Base-by-base conservation (phyloP, 1,284 basidiomycete genomes). In the Vanrija humicola region DNA sequence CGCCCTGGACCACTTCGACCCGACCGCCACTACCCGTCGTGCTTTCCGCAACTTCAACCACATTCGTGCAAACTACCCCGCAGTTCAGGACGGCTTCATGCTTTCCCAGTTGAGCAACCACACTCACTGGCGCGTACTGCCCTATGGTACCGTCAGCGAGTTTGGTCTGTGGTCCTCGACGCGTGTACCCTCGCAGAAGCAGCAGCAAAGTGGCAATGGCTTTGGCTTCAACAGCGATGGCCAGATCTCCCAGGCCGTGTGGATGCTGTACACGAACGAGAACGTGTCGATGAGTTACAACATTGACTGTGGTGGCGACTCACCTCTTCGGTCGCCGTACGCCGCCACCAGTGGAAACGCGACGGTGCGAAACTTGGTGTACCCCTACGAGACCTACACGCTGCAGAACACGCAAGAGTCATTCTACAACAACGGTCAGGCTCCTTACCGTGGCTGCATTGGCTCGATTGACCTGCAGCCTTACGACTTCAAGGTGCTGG, bases 1-100 rank as follows among this genome's bases (percentile, higher is more conserved):
- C 71, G 83, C 87, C 3, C 82, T 92, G 23, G 91, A 95, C 69
- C 91, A 94, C 73, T 93, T 94, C 72, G 91, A 95, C 74, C 89
- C 90, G n/a, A 93, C 90, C 0, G 79, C 85, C 3, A 84, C 87
- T 64, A 81, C 82, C 39, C 84, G 87, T 40, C 85, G 90, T 50
- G 73, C 89, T 55, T 84, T 89, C 64, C 74, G 82, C 29, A 88
- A 88, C 55, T 86, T 90, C 76, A 76, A 86, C 58, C 81, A 84
- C 65, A 79, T 93, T 26, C 86, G 91, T 43, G 71, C 72, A 1
- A 72, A 80, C 16, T 94, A 86, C 73, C 83, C 81, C 25, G 80
- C 87, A 1, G 79, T 94, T 8, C 88, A 89, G 72, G 91, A 95
- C 66, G 91, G 91, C 4, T 89, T 86, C 67, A 82, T 85, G 66